Percentiles rank a stretch among this genome's conserved stretches.
phyloP scores from a whole-genome alignment of 2,329 filamentous ascomycete species.

The Podosphaera fusca region DNA sequence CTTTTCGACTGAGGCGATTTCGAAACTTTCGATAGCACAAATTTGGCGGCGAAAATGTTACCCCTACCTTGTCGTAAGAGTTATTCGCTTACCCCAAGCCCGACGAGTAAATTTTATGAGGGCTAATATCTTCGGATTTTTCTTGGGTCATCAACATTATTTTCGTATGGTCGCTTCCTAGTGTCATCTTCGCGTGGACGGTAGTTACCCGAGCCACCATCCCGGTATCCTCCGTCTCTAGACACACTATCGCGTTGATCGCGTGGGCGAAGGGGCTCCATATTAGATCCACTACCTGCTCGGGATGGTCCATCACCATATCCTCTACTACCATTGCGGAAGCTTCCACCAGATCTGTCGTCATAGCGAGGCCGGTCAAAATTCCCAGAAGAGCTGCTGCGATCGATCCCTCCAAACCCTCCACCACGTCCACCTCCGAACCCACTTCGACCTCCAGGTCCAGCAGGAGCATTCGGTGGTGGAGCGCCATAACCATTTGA shows the following conservation, averaged over 20 bases:
- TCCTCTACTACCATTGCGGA: conserved; percentile 20
- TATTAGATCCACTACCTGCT: conserved; percentile 42
- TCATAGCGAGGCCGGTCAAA: conserved; percentile 36
- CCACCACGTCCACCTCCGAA: conserved; percentile 16
- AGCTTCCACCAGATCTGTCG: conserved; percentile 26
- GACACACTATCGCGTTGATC: conserved; percentile 18
- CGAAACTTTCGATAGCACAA: too few species aligned
- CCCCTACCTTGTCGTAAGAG: too few species aligned
- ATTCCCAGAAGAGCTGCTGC: conserved; percentile 22
- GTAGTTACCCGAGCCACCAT: conserved; percentile 17
- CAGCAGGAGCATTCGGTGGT: conserved; percentile 35
- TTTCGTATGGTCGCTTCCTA: conserved; percentile 38
- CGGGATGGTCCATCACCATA: conserved; percentile 16
- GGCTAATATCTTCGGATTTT: conserved; percentile 41
- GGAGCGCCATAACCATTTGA: conserved; percentile 28
- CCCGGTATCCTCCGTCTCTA: conserved; percentile 23
- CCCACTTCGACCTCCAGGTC: conserved; percentile 29
- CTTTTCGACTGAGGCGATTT: too few species aligned
- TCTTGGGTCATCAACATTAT: conserved; percentile 37
- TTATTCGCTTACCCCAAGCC: conserved; percentile 23
- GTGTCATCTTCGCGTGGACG: conserved; percentile 28
- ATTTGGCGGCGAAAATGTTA: too few species aligned
- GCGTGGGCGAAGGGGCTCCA: conserved; percentile 54
- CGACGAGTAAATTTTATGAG: conserved; percentile 14
- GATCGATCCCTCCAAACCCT: conserved; percentile 15